phyloP scores from a whole-genome alignment of 2,329 filamentous ascomycete species.

The Aspergillus pseudoterreus region DNA sequence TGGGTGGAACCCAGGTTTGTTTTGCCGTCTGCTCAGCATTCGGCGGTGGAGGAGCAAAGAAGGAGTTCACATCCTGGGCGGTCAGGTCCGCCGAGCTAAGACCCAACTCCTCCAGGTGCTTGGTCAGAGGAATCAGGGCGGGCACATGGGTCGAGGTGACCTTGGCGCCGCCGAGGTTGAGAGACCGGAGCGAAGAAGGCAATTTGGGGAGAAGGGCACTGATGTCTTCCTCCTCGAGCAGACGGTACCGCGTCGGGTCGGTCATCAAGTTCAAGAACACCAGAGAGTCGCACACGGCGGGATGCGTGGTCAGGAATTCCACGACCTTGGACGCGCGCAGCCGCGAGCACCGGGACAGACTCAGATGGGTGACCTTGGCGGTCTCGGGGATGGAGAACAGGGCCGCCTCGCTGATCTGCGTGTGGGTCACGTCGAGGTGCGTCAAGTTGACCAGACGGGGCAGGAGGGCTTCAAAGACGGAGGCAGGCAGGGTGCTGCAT shows the following conservation, averaged over 20 bases:
- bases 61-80: conserved; percentile 61
- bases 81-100: conserved; percentile 64
- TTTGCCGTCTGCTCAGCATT: background rate
- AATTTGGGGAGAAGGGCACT: conserved; percentile 62
- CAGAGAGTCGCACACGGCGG: conserved; percentile 61
- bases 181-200: conserved; percentile 64
- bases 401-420: conserved; percentile 68
- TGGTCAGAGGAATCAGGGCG: conserved; percentile 61
- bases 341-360: conserved; percentile 70
- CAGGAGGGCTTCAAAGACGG: conserved; percentile 65
- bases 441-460: conserved; percentile 68
- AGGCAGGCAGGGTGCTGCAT: conserved; percentile 66
- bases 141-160: conserved; percentile 64
- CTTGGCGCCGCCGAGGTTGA: conserved; percentile 72
- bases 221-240: conserved; percentile 65
- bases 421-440: conserved; percentile 76
- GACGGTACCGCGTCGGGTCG: conserved; percentile 68
- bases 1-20: conserved; percentile 52
- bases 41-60: conserved; percentile 45
- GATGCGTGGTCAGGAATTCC: conserved; percentile 67
- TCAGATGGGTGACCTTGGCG: conserved; percentile 71
- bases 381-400: conserved; percentile 67
- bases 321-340: conserved; percentile 65
- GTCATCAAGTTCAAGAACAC: conserved; percentile 70
- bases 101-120: conserved; percentile 72